A percentile compares a stretch with the other conserved stretches of the same genome.
Conservation (phyloP, 192 early-diverging fungal species). For the Chytriomyces confervae region DNA sequence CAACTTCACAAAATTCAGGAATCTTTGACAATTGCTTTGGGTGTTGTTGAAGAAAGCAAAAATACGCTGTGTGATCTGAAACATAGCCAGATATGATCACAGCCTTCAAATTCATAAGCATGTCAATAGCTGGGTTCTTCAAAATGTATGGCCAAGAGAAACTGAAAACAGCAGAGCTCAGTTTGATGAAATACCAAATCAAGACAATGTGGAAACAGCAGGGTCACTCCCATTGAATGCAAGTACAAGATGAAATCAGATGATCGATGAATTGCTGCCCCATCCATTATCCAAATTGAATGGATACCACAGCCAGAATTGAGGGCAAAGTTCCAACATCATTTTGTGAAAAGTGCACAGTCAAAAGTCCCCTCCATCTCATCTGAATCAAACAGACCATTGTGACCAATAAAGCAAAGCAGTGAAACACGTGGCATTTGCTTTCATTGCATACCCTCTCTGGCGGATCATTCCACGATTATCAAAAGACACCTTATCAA, state of each 20-base stretch:
- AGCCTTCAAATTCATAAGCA: not conserved
- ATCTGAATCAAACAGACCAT: conserved; percentile 27
- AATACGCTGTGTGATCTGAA: not conserved
- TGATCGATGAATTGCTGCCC: not conserved
- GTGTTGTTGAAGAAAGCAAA: not conserved
- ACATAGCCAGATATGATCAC: not conserved
- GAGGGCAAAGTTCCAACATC: not conserved
- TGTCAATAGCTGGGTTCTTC: not conserved
- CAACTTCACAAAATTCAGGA: not conserved
- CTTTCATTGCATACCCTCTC: conserved; percentile 30
- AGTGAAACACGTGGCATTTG: not conserved
- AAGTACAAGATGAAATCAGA: not conserved
- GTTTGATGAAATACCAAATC: not conserved
- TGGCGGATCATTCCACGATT: conserved; percentile 22
- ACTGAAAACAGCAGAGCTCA: not conserved
- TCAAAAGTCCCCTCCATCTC: conserved; percentile 30
- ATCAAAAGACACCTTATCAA: conserved; percentile 43
- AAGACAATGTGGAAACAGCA: not conserved
- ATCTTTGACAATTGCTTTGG: not conserved
- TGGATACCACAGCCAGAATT: conserved; percentile 18
- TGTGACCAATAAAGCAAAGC: conserved; percentile 6
- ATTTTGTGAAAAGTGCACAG: conserved; percentile 14
- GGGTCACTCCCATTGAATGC: not conserved
- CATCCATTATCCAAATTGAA: conserved; percentile 31
- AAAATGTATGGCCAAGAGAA: not conserved